Base-by-base conservation (phyloP, 768 basidiomycete genomes). In the Suillus ampliporus region DNA sequence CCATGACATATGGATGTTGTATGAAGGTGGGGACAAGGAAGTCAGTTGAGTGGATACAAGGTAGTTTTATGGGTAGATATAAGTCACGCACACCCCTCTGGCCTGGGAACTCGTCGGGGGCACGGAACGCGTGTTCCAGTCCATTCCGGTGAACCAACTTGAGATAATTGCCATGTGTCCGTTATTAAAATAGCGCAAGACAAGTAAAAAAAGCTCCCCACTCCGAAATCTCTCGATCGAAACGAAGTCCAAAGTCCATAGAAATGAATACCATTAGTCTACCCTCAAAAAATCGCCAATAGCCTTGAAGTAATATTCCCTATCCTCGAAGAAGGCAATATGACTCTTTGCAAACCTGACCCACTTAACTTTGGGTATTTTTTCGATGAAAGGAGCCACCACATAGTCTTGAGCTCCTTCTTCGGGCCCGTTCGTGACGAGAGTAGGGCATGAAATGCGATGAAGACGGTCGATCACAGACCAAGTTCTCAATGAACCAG, bases 401-500 rank as follows among this genome's bases (percentile, higher is more conserved):
- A 71, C 74, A 10, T 69, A 67, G 62, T 82, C 80, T 26, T 76
- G 72, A 47, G 77, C 80, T 58, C 74, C 72, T 57, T 82, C 83
- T 59, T 78, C 70, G 13, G 62, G 63, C 1, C 77, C 79, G 37
- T 80, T 79, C 47, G 74, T 76, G 37, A 80, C 58, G 34, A 86
- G 71, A 0, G 79, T 79, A 1, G 79, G 74, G 8, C 74, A 72
- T 6, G 60, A 43, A 31, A 85, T 81, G 5, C 72, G 77, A 63
- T 77, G 72, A 10, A 85, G 69, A 13, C 79, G 73, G 44, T 81
- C 78, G 15, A 83, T 68, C 56, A 84, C 78, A 14, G 76, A 71
- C 85, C 85, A 87, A 2, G 74, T 65, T 66, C 80, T 80, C 46
- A 86, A 61, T 1, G 79, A 71, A 0, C 81, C 81, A 11, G 76